Conservation (phyloP, 2,329 filamentous ascomycete species). For the Penicillium sp. region DNA sequence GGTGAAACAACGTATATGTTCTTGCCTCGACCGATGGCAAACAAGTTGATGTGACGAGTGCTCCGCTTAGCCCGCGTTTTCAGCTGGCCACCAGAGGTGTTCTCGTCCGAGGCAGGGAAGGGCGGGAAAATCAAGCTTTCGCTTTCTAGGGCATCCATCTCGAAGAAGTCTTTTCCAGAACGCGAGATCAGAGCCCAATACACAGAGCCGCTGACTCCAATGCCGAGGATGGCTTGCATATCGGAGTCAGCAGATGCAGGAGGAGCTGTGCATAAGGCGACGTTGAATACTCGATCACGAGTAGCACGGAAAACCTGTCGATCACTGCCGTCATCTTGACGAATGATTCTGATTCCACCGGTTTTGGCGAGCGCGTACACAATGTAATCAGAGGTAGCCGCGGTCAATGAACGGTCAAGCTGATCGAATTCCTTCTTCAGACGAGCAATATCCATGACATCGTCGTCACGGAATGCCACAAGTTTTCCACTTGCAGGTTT, state of each 20-base stretch:
- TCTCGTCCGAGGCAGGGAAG: slow-evolving; percentile 78
- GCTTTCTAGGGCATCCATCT: slow-evolving; percentile 73
- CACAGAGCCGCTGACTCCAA: slow-evolving; percentile 91
- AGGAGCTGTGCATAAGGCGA: slow-evolving; percentile 71
- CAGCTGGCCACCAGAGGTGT: slow-evolving; percentile 83
- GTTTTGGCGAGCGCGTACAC: slow-evolving; percentile 92
- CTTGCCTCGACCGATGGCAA: slow-evolving; percentile 92
- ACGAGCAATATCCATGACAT: slow-evolving; percentile 86
- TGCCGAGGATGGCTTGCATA: slow-evolving; percentile 81
- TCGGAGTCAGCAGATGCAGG: slow-evolving; percentile 52
- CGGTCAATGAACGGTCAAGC: slow-evolving; percentile 87
- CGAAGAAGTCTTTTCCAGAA: slow-evolving; percentile 72
- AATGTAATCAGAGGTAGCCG: slow-evolving; percentile 86
- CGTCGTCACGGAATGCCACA: slow-evolving; percentile 68
- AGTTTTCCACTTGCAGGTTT: slow-evolving; percentile 41
- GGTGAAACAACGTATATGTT: slow-evolving; percentile 84
- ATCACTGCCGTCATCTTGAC: slow-evolving; percentile 88
- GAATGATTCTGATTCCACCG: slow-evolving; percentile 86
- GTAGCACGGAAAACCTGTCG: slow-evolving; percentile 88
- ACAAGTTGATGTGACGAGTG: slow-evolving; percentile 84
- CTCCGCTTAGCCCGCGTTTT: slow-evolving; percentile 94
- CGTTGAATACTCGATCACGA: slow-evolving; percentile 91
- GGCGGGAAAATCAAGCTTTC: slow-evolving; percentile 88
- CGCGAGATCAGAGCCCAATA: slow-evolving; percentile 86
- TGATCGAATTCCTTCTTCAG: slow-evolving; percentile 98